A percentile compares a stretch with the other conserved stretches of the same genome.
phyloP scores from a whole-genome alignment of 106 monocot species.

The Acorus gramineus region DNA sequence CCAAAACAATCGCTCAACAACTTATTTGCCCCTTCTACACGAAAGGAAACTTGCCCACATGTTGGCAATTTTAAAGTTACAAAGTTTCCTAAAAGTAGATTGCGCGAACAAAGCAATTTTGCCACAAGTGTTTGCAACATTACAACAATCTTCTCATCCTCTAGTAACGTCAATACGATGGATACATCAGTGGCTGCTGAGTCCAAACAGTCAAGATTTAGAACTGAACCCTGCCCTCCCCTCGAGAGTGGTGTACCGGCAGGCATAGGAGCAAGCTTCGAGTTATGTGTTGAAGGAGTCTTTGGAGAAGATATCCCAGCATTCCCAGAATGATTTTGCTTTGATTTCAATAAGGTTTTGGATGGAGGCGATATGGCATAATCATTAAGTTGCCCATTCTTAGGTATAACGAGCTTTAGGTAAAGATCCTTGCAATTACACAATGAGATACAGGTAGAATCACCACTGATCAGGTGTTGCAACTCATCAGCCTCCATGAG shows the following conservation, averaged over 20 bases:
- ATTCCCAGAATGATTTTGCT: background rate
- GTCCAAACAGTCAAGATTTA: slow-evolving; percentile 1
- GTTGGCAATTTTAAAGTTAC: slow-evolving; percentile 35
- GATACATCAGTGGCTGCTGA: slow-evolving; percentile 22
- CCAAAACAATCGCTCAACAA: background rate
- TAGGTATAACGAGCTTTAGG: slow-evolving; percentile 30
- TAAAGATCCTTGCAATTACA: slow-evolving; percentile 36
- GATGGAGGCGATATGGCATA: background rate
- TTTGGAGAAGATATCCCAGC: slow-evolving; percentile 27
- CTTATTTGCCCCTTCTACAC: slow-evolving; percentile 29
- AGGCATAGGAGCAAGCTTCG: slow-evolving; percentile 21
- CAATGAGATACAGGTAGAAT: slow-evolving; percentile 7
- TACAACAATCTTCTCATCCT: slow-evolving; percentile 49
- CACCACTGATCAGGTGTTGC: background rate
- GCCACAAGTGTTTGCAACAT: slow-evolving; percentile 30
- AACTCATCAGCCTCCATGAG: background rate
- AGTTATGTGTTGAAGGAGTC: slow-evolving; percentile 19
- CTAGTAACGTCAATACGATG: slow-evolving; percentile 21
- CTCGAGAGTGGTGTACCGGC: slow-evolving; percentile 4
- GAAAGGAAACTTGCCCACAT: slow-evolving; percentile 47
- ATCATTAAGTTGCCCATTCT: background rate
- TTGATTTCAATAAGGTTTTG: background rate
- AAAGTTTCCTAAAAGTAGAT: slow-evolving; percentile 61
- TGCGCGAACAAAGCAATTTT: slow-evolving; percentile 49
- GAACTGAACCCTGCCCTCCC: slow-evolving; percentile 8